Evolutionary conservation across 257 asterid species (phyloP).

Genomic region (Scutellaria barbata): DNA sequence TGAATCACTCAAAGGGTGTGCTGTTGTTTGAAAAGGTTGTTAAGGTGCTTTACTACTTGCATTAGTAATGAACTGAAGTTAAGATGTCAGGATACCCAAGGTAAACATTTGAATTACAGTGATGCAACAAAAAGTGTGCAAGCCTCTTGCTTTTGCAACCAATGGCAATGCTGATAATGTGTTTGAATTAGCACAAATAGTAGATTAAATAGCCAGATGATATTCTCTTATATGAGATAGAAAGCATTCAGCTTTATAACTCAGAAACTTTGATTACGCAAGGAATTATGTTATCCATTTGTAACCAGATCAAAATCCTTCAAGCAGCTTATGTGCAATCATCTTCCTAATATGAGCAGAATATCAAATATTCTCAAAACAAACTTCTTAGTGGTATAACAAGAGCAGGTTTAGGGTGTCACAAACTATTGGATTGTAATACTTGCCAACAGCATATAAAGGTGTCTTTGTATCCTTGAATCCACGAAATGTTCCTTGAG

Average conservation of each 20-base stretch:
- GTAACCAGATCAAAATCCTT: background rate
- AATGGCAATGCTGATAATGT: background rate
- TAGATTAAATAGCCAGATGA: background rate
- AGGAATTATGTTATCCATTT: background rate
- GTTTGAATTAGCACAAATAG: background rate
- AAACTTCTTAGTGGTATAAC: background rate
- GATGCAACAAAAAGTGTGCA: conserved; percentile 1
- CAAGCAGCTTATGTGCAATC: conserved; percentile 13
- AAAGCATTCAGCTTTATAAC: background rate
- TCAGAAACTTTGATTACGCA: background rate
- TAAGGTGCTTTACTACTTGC: conserved; percentile 6
- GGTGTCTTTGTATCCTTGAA: conserved; percentile 98
- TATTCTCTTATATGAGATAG: conserved; percentile 11
- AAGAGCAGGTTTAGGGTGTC: background rate
- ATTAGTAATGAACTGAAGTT: background rate
- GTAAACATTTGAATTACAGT: background rate
- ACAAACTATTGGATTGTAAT: conserved; percentile 1
- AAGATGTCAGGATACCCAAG: background rate
- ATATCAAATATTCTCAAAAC: conserved; percentile 13
- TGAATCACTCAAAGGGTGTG: background rate
- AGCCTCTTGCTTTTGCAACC: background rate
- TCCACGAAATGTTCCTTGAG: conserved; percentile 96
- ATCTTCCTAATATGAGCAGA: conserved; percentile 6
- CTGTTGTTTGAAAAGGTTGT: conserved; percentile 7
- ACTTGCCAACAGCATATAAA: conserved; percentile 82